Percentiles rank a stretch among this genome's conserved stretches.
These are phyloP conservation scores for Xylaria sp. DNA, from an alignment of 2,329 filamentous ascomycete genomes.

Conservation along the genomic window DNA sequence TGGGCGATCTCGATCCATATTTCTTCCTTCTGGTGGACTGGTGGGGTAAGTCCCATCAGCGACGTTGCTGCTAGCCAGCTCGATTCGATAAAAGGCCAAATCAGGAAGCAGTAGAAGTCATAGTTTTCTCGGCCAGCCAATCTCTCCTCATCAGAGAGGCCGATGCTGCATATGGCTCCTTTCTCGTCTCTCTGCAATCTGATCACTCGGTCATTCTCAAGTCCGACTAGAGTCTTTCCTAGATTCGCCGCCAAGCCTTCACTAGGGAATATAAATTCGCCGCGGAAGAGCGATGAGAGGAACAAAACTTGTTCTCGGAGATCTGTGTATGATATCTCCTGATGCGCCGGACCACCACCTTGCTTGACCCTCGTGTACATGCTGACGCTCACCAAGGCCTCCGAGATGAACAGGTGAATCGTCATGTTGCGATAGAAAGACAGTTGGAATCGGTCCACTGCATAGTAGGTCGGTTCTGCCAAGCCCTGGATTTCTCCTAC, in stretches of 20 bases:
- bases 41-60: constrained; percentile 86
- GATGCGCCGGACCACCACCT: constrained; percentile 84
- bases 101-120: constrained; percentile 98
- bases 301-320: constrained; percentile 86
- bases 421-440: constrained; percentile 99
- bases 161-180: constrained; percentile 72
- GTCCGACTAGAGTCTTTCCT: constrained; percentile 78
- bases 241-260: constrained; percentile 85
- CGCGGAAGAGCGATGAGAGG: constrained; percentile 90
- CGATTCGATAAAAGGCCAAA: constrained; percentile 98
- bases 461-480: constrained; percentile 91
- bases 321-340: constrained; percentile 80
- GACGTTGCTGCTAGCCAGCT: constrained; percentile 92
- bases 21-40: constrained; percentile 66
- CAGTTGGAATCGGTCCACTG: constrained; percentile 94
- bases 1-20: constrained; percentile 82
- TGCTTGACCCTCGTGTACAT: constrained; percentile 93
- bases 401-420: constrained; percentile 95
- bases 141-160: constrained; percentile 80
- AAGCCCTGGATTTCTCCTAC: constrained; percentile 83
- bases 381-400: constrained; percentile 87
- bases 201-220: constrained; percentile 84
- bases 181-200: constrained; percentile 68
- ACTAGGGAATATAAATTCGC: constrained; percentile 95
- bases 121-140: constrained; percentile 89